A percentile compares a stretch with the other conserved stretches of the same genome.
These are phyloP conservation scores for Blepharisma japonicum DNA, from an alignment of 73 alveolate genomes.

Conservation along the genomic window DNA sequence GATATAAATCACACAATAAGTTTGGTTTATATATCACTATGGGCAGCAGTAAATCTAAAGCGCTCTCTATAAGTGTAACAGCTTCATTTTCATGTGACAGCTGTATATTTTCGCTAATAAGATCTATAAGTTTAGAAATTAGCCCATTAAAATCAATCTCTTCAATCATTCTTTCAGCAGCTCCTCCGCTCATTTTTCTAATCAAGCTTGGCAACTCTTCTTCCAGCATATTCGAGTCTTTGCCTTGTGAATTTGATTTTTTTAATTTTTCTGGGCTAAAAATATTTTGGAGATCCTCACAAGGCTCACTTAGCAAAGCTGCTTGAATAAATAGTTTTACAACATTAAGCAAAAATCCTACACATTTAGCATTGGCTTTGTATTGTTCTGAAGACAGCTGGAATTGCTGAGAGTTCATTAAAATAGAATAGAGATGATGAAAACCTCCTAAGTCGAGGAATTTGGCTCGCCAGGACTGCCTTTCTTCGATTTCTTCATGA, in stretches of 20 bases:
- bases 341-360: slow-evolving; percentile 9
- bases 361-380: not conserved
- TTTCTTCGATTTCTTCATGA: not conserved
- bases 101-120: no score
- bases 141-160: no score
- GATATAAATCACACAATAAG: not conserved
- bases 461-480: slow-evolving; percentile 17
- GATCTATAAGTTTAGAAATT: no score
- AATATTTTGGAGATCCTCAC: not conserved
- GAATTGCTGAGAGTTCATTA: not conserved
- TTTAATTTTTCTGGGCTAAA: no score
- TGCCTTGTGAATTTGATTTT: no score
- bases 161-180: no score
- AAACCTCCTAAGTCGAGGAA: slow-evolving; percentile 21
- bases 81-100: not conserved
- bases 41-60: not conserved
- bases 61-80: not conserved
- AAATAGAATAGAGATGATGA: not conserved
- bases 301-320: not conserved
- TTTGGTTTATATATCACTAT: not conserved
- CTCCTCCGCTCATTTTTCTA: no score
- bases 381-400: not conserved
- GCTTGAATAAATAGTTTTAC: not conserved
- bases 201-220: no score
- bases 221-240: no score